These are phyloP conservation scores for Candida boleticola DNA, from an alignment of 805 yeast species.

Conservation along the genomic window DNA sequence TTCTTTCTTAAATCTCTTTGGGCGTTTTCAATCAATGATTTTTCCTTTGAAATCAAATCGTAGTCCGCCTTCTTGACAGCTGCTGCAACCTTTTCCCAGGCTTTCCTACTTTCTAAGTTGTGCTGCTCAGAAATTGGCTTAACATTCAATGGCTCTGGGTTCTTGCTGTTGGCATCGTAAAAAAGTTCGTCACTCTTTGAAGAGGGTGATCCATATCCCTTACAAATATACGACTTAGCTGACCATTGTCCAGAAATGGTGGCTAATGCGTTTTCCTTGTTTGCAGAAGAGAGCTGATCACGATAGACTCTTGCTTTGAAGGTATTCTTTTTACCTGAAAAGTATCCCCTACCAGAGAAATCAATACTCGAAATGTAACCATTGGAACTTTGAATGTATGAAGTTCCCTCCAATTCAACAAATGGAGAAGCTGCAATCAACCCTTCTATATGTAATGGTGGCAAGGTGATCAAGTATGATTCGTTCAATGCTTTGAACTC, in stretches of 20 bases:
- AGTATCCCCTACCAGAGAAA: conserved; percentile 90
- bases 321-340: conserved; percentile 90
- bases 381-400: conserved; percentile 77
- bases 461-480: conserved; percentile 77
- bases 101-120: conserved; percentile 78
- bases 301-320: conserved; percentile 81
- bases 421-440: conserved; percentile 87
- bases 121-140: conserved; percentile 83
- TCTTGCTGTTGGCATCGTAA: conserved; percentile 55
- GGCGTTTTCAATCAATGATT: conserved; percentile 73
- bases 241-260: conserved; percentile 94
- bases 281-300: conserved; percentile 45
- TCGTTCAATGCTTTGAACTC: conserved; percentile 62
- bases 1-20: conserved; percentile 80
- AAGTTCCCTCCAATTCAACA: conserved; percentile 88
- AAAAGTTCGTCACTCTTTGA: conserved; percentile 51
- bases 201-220: conserved; percentile 50
- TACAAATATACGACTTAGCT: conserved; percentile 61
- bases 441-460: conserved; percentile 94
- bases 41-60: conserved; percentile 71
- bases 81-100: conserved; percentile 87
- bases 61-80: conserved; percentile 78
- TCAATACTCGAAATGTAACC: conserved; percentile 76
- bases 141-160: conserved; percentile 60
- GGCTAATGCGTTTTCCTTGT: conserved; percentile 64